Percentiles rank a stretch among this genome's conserved stretches.
These are phyloP conservation scores for Metschnikowia corniflorae DNA, from an alignment of 805 yeast genomes.

Conservation along the genomic window DNA sequence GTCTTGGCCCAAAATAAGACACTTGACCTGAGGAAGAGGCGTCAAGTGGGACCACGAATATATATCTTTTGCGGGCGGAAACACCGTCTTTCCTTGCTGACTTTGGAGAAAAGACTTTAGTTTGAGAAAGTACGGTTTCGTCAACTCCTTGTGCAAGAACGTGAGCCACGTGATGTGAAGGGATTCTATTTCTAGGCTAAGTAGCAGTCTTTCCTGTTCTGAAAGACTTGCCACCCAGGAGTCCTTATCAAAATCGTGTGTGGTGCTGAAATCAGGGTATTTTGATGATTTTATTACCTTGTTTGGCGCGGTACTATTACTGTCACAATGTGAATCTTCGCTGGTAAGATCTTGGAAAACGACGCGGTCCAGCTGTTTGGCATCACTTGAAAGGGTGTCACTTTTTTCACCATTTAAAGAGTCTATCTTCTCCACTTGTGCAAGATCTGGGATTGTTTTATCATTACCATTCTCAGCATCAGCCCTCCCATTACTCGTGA, in stretches of 20 bases:
- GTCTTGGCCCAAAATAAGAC: slow-evolving; percentile 89
- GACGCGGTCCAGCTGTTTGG: too few species aligned
- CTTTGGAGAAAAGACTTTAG: slow-evolving; percentile 67
- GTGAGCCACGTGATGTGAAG: slow-evolving; percentile 79
- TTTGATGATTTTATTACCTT: too few species aligned
- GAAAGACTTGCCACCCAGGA: slow-evolving; percentile 50
- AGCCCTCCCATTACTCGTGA: too few species aligned
- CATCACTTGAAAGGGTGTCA: too few species aligned
- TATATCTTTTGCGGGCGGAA: slow-evolving; percentile 74
- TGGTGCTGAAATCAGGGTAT: background rate
- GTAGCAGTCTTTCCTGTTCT: slow-evolving; percentile 46
- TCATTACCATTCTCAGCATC: too few species aligned
- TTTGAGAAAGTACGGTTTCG: slow-evolving; percentile 77
- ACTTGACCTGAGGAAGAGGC: slow-evolving; percentile 68
- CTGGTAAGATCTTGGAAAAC: too few species aligned
- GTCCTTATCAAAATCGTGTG: slow-evolving; percentile 43
- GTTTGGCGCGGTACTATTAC: too few species aligned
- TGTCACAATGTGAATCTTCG: too few species aligned
- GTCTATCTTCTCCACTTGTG: too few species aligned
- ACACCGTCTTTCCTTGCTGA: slow-evolving; percentile 48
- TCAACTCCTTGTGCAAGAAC: slow-evolving; percentile 63
- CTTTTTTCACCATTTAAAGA: too few species aligned
- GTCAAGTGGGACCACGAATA: slow-evolving; percentile 92
- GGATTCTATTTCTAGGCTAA: slow-evolving; percentile 64
- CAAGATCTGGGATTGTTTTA: too few species aligned